Percentiles rank a stretch among this genome's conserved stretches.
Evolutionary conservation across 257 asterid genomes (phyloP).

Genomic region (Rehmannia glutinosa): DNA sequence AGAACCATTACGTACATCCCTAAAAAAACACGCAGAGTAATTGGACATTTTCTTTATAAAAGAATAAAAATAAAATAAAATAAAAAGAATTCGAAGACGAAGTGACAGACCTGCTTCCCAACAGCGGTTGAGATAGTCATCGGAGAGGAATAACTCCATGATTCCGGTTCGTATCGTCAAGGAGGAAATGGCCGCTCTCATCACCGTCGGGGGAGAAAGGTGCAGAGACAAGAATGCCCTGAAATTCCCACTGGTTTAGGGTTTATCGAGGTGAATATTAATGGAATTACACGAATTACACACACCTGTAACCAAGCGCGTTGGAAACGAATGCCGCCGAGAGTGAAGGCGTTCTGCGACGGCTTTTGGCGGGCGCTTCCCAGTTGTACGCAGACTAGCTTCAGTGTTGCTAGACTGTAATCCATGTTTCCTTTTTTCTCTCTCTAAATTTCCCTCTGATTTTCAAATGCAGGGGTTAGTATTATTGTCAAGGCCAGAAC

Average conservation of each 20-base stretch:
- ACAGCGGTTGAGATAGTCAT: constrained; percentile 34
- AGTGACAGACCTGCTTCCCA: constrained; percentile 53
- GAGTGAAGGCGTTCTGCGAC: constrained; percentile 43
- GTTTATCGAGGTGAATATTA: constrained; percentile 7
- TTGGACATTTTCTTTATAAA: not conserved
- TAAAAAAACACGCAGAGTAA: constrained; percentile 11
- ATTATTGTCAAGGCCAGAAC: not conserved
- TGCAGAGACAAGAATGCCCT: constrained; percentile 68
- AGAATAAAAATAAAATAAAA: not conserved
- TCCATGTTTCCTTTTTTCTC: constrained; percentile 42
- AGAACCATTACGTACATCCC: constrained; percentile 94
- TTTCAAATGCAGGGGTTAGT: not conserved
- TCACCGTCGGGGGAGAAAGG: constrained; percentile 26
- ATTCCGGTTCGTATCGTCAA: constrained; percentile 80
- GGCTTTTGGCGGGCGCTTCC: constrained; percentile 38
- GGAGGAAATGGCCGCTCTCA: constrained; percentile 32
- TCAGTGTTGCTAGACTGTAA: constrained; percentile 74
- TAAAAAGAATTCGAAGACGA: not conserved
- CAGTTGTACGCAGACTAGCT: constrained; percentile 66
- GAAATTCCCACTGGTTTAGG: constrained; percentile 24
- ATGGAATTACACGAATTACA: not conserved
- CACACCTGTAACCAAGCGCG: constrained; percentile 90
- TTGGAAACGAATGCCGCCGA: constrained; percentile 84
- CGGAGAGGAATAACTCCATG: constrained; percentile 42
- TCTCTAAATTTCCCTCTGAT: constrained; percentile 10